Evolutionary conservation across 768 basidiomycete species (phyloP), one percentile per base, ranked within the genome.

Genomic region (Cystofilobasidium ferigula): DNA sequence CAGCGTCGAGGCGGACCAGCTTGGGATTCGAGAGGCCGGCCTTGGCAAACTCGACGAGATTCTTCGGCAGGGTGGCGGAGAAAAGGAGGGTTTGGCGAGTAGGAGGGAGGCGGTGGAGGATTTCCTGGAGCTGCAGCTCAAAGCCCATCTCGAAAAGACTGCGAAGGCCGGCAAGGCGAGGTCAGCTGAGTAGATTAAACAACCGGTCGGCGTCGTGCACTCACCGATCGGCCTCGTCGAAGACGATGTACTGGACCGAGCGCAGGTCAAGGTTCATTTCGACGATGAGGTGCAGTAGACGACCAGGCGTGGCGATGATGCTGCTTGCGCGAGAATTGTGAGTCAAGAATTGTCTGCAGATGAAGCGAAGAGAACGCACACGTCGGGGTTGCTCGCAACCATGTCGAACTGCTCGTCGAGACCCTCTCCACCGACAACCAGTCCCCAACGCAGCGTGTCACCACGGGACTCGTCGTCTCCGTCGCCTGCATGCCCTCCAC

Each of bases 21-120:
- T 92, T 91, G 13, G 95, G 95, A 71, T 93, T 86, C 22, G 69
- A 69, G 24, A 99, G 79, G 45, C 95, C 95, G 32, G 94, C 95
- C 74, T 92, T 95, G n/a, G 95, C 92, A 74, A 99, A 99, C 59
- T 97, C 94, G 57, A 97, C 91, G 20, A 99, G 83, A 6, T 90
- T 86, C 73, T 91, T 91, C 7, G 95, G 95, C 5, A 99, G 81
- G 0, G 95, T 99, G 1, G 95, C 95, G 0, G 93, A 97, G 76
- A 97, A 97, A 7, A 99, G 82, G 45, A 97, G 82, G 2, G 91
- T 94, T 77, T 98, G 95, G 36, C 95, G 85, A 18, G 84, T 82
- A 0, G 84, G 67, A 16, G 93, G 92, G 60, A 99, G 84, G 36
- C 92, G 89, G 71, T 86, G 82, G 18, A 99, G 79, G 70, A 97